phyloP scores from a whole-genome alignment of 345 rosid species.

The Hevea brasiliensis region DNA sequence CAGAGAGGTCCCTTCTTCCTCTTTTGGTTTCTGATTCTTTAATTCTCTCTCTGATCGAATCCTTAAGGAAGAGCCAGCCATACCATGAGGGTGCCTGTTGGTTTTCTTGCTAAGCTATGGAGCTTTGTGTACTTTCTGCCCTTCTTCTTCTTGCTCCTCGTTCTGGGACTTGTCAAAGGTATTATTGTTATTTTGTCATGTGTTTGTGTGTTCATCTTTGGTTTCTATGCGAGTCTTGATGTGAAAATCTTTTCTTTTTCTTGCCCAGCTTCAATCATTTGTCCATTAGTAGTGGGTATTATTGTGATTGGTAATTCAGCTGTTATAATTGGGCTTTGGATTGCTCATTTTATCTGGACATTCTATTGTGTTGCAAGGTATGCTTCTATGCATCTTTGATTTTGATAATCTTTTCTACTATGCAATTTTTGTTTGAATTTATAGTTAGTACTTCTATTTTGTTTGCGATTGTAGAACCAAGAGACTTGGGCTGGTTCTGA shows the following conservation, averaged over 20 bases:
- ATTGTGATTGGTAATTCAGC: constrained; percentile 55
- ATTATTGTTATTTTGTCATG: neutral
- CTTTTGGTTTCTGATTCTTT: neutral
- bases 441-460: neutral
- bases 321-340: constrained; percentile 74
- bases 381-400: neutral
- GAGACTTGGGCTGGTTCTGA: constrained; percentile 68
- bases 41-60: neutral
- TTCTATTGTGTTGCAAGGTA: constrained; percentile 72
- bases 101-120: constrained; percentile 65
- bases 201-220: neutral
- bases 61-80: neutral
- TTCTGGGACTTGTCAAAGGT: constrained; percentile 69
- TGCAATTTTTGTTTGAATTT: neutral
- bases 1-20: neutral
- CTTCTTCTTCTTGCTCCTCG: constrained; percentile 57
- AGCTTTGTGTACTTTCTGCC: constrained; percentile 69
- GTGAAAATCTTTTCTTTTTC: neutral
- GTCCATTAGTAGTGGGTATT: constrained; percentile 55
- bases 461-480: constrained; percentile 45
- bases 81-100: constrained; percentile 61
- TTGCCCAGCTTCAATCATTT: constrained; percentile 47
- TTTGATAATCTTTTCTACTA: neutral
- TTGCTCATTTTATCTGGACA: constrained; percentile 77
- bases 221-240: neutral